Evolutionary conservation across 257 asterid species (phyloP).

Genomic region (Petunia axillaris): DNA sequence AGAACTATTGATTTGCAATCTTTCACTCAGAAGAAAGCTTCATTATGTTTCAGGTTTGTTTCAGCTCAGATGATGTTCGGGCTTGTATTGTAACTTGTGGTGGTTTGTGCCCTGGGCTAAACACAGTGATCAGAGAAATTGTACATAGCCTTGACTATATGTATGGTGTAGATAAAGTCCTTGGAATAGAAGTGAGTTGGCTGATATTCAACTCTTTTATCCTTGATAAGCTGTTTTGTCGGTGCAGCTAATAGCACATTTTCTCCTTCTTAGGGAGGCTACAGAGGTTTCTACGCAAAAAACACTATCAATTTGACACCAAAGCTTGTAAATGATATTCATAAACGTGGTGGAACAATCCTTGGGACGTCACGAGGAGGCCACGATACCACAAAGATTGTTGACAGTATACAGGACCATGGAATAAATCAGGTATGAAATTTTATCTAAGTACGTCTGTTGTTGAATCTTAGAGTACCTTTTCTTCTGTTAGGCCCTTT

Average conservation of each 20-base stretch:
- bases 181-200: slow-evolving; percentile 91
- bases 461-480: slow-evolving; percentile 9
- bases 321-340: slow-evolving; percentile 83
- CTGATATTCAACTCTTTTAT: slow-evolving; percentile 26
- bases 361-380: slow-evolving; percentile 98
- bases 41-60: slow-evolving; percentile 64
- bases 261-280: slow-evolving; percentile 76
- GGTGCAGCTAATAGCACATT: slow-evolving; percentile 30
- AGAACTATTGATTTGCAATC: not conserved
- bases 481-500: slow-evolving; percentile 13
- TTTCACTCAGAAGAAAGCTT: slow-evolving; percentile 21
- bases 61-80: slow-evolving; percentile 81
- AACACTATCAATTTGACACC: slow-evolving; percentile 79
- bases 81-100: slow-evolving; percentile 99
- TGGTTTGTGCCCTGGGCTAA: slow-evolving; percentile 97
- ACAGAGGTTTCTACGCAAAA: slow-evolving; percentile 88
- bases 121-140: slow-evolving; percentile 95
- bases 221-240: not conserved
- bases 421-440: slow-evolving; percentile 84
- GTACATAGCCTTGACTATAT: slow-evolving; percentile 88
- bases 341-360: slow-evolving; percentile 96
- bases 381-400: slow-evolving; percentile 88
- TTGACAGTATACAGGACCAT: slow-evolving; percentile 96
- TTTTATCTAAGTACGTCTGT: slow-evolving; percentile 25
- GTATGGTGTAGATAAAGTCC: slow-evolving; percentile 84